phyloP scores from a whole-genome alignment of 202 grass and related monocot species.

The Zizania palustris region DNA sequence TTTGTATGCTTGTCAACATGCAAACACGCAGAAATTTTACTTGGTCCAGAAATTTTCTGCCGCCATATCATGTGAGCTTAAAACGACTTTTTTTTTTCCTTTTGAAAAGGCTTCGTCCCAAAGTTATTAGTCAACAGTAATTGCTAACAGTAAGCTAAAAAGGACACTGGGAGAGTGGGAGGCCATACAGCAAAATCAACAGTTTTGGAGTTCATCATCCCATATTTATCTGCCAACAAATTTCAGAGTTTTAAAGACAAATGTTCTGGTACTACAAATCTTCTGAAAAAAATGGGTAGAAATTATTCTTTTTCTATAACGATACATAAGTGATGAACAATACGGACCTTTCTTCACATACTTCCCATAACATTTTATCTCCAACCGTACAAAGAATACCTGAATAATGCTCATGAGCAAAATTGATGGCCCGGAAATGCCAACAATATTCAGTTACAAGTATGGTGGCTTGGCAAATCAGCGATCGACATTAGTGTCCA shows the following conservation, averaged over 20 bases:
- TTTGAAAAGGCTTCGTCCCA: neutral
- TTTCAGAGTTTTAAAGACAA: neutral
- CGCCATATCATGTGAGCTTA: too few relatives aligned
- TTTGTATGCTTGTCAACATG: neutral
- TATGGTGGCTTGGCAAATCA: neutral
- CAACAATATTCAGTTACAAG: slow-evolving; percentile 38
- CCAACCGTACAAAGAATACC: slow-evolving; percentile 44
- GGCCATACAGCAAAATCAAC: neutral
- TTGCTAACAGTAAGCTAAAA: neutral
- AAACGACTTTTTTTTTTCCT: too few relatives aligned
- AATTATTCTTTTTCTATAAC: slow-evolving; percentile 52
- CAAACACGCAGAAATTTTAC: neutral
- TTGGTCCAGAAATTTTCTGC: neutral
- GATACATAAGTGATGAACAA: slow-evolving; percentile 43
- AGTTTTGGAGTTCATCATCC: neutral
- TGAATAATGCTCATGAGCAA: slow-evolving; percentile 42
- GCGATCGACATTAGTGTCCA: neutral
- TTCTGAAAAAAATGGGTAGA: slow-evolving; percentile 4
- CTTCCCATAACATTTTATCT: slow-evolving; percentile 44
- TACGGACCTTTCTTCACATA: slow-evolving; percentile 31
- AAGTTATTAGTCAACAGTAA: neutral
- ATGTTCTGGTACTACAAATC: slow-evolving; percentile 24
- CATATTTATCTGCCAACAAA: neutral
- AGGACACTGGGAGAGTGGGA: too few relatives aligned
- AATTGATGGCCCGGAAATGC: slow-evolving; percentile 34